Base-by-base conservation (phyloP, 1,139 yeast genomes). In the Debaryomyces robertsiae region DNA sequence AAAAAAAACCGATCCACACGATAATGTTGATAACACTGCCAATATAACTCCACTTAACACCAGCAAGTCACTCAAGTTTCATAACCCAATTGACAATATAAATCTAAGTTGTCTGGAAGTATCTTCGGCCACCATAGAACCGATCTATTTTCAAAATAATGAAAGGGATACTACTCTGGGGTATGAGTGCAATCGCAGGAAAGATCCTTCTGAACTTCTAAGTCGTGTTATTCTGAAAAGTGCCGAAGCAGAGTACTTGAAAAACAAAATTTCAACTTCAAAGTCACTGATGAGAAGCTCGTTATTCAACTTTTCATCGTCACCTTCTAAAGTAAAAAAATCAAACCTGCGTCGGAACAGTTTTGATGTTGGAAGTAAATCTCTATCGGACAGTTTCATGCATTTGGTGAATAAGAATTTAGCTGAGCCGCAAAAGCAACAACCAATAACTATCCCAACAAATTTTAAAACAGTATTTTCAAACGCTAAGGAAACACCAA, bases 21-120 rank as follows among this genome's bases (percentile, higher is more conserved):
- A 62, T 30, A 61, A 65, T 31, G 46, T 52, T 14, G 49, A 54
- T 44, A 27, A 41, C 46, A 14, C 41, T 40, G 10, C 40, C 33
- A 23, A 39, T 27, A 15, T 34, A 41, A 17, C 10, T 10, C 27
- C 32, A 6, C 17, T 10, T 3, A 13, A 17, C 4, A 32, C 9
- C 19, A 22, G 5, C 11, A 23, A 11, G 4, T 31, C 9, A 11
- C 40, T 40, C 45, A 52, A 61, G 39, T 71, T 69, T 48, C 75
- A 71, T 45, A 72, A 72, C 46, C 77, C 77, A 0, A 63, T 64
- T 9, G 63, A 60, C 16, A 61, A 54, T 30, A 54, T 68, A 27
- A 58, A 57, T 23, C 39, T 54, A 14, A 46, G 51, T 9, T 42
- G 61, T 2, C 52, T 54, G n/a, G 49, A 52, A 31, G 41, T 49